phyloP scores from a whole-genome alignment of 139 green algal species.

The Coelastrella sp. region DNA sequence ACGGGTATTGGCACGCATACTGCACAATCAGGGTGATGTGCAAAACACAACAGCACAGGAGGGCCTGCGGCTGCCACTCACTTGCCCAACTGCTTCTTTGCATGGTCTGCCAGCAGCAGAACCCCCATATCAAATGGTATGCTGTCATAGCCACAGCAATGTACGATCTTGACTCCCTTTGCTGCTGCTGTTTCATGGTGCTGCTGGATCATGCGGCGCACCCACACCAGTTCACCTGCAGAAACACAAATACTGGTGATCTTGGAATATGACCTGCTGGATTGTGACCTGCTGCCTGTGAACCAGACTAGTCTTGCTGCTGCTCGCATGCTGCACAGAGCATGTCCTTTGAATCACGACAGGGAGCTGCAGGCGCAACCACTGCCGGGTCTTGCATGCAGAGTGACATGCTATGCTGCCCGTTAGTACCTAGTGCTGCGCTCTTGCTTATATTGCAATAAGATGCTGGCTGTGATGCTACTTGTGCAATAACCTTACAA shows the following conservation, averaged over 20 bases:
- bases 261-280: not conserved
- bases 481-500: too few relatives aligned
- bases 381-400: too few relatives aligned
- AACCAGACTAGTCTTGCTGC: not conserved
- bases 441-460: too few relatives aligned
- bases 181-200: slow-evolving; percentile 69
- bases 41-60: not conserved
- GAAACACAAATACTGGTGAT: not conserved
- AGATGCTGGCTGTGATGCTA: too few relatives aligned
- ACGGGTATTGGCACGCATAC: not conserved
- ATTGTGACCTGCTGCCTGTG: not conserved
- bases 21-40: not conserved
- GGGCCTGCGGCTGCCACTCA: slow-evolving; percentile 23
- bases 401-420: too few relatives aligned
- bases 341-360: too few relatives aligned
- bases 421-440: too few relatives aligned
- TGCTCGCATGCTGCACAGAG: too few relatives aligned
- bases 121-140: slow-evolving; percentile 88
- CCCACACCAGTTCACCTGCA: slow-evolving; percentile 82
- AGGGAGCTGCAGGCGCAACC: too few relatives aligned
- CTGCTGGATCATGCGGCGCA: slow-evolving; percentile 67
- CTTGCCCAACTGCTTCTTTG: slow-evolving; percentile 66
- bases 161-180: slow-evolving; percentile 75
- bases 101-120: slow-evolving; percentile 67
- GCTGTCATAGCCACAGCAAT: slow-evolving; percentile 91